Conservation (phyloP, 1,284 basidiomycete species). For the Ceratobasidium sp. region DNA sequence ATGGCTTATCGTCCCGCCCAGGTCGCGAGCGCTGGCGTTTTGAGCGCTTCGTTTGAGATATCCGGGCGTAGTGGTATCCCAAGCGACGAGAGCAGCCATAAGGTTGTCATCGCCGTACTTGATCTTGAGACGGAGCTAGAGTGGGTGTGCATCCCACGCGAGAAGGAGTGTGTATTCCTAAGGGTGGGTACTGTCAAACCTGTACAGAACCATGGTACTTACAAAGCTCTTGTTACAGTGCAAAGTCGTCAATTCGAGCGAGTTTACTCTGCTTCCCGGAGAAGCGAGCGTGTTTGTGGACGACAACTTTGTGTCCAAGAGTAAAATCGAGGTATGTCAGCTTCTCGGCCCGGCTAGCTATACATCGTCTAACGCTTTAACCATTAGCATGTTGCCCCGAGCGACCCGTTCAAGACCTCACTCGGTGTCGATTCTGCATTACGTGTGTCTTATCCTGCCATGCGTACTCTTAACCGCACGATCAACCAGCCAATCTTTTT, state of each 20-base stretch:
- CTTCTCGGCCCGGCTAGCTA: conserved; percentile 14
- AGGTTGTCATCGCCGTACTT: conserved; percentile 49
- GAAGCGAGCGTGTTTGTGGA: conserved; percentile 50
- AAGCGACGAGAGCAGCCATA: conserved; percentile 48
- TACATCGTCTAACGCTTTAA: conserved; percentile 9
- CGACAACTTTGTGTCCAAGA: conserved; percentile 51
- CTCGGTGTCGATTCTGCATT: conserved; percentile 48
- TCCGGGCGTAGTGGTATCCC: conserved; percentile 48
- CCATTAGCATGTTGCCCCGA: conserved; percentile 42
- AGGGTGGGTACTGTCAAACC: neutral
- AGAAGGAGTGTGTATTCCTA: conserved; percentile 22
- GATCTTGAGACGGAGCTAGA: conserved; percentile 49
- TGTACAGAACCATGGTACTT: neutral
- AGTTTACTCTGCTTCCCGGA: conserved; percentile 48
- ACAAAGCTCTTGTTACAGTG: conserved; percentile 8
- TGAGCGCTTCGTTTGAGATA: conserved; percentile 50
- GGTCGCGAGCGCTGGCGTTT: conserved; percentile 42
- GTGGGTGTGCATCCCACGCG: conserved; percentile 50
- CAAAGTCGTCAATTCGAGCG: conserved; percentile 44
- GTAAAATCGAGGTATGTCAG: conserved; percentile 13
- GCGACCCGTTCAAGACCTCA: conserved; percentile 48
- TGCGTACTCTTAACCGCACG: conserved; percentile 48
- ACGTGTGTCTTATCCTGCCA: conserved; percentile 51
- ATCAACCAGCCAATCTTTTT: conserved; percentile 41
- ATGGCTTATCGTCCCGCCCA: conserved; percentile 10